Evolutionary conservation across 2,329 filamentous ascomycete species (phyloP).

Genomic region (Talaromyces sp.): DNA sequence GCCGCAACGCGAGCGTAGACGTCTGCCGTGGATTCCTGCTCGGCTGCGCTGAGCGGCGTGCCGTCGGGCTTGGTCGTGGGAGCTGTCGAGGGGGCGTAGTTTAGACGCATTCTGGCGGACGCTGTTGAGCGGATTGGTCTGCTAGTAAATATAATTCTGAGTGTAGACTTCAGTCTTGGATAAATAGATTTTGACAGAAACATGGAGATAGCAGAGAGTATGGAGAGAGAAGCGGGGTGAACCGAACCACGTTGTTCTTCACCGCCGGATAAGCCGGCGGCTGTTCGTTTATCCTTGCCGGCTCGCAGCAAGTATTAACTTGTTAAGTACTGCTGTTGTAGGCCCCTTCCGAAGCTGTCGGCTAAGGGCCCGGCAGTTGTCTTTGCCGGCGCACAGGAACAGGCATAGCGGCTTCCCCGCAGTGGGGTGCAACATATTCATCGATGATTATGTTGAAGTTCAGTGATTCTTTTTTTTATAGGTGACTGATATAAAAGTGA

Average conservation of each 20-base stretch:
- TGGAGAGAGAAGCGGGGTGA: background rate
- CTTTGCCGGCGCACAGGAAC: background rate
- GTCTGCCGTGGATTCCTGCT: constrained; percentile 17
- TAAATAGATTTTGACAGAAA: background rate
- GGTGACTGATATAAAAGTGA: background rate
- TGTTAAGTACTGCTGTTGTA: too few species aligned
- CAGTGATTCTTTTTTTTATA: too few species aligned
- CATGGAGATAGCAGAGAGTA: background rate
- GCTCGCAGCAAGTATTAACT: too few species aligned
- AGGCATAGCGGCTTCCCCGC: background rate
- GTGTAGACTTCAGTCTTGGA: too few species aligned
- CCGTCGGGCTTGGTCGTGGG: constrained; percentile 17
- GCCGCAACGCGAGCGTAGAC: constrained; percentile 60
- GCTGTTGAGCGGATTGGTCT: background rate
- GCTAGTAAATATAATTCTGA: background rate
- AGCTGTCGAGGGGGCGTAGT: constrained; percentile 26
- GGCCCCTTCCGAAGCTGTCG: background rate
- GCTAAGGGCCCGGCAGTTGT: background rate
- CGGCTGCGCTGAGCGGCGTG: constrained; percentile 4
- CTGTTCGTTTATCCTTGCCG: background rate
- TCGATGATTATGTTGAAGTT: too few species aligned
- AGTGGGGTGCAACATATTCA: background rate
- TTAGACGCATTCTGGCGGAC: constrained; percentile 27
- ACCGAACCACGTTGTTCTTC: background rate
- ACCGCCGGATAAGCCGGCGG: background rate